A percentile compares a stretch with the other conserved stretches of the same genome.
These are phyloP conservation scores for Calocera cornea DNA, from an alignment of 768 basidiomycete genomes.

Conservation along the genomic window DNA sequence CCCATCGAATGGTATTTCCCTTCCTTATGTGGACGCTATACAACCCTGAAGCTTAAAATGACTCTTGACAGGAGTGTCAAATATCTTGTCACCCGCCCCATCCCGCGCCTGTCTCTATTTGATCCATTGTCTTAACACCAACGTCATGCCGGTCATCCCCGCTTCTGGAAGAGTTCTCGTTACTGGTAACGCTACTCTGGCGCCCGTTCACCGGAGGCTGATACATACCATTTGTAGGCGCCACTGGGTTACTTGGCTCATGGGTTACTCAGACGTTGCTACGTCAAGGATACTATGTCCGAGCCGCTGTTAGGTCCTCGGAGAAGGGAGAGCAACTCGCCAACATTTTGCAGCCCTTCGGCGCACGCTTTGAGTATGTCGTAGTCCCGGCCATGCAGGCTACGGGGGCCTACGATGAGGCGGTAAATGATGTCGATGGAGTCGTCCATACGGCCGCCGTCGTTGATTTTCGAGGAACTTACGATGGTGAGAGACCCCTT, in stretches of 20 bases:
- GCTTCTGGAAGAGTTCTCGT: conserved; percentile 11
- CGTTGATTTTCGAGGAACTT: conserved; percentile 29
- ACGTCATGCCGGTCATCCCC: conserved; percentile 16
- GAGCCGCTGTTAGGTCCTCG: conserved; percentile 30
- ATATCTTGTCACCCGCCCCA: no score
- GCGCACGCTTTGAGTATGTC: conserved; percentile 25
- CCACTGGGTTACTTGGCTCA: conserved; percentile 15
- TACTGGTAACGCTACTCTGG: background rate
- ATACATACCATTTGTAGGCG: conserved; percentile 5
- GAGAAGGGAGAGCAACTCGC: conserved; percentile 32
- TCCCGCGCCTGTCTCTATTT: no score
- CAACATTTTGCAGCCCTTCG: conserved; percentile 23
- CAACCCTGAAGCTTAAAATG: no score
- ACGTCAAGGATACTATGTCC: conserved; percentile 26
- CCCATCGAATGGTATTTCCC: no score
- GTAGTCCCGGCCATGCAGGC: conserved; percentile 21
- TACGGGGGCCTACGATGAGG: conserved; percentile 59
- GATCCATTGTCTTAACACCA: no score
- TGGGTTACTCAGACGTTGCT: conserved; percentile 18
- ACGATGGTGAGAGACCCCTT: conserved; percentile 8
- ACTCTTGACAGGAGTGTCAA: no score
- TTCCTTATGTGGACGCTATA: no score
- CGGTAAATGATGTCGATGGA: conserved; percentile 59
- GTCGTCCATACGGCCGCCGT: conserved; percentile 61
- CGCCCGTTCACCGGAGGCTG: no score